Evolutionary conservation across 148 eudicot species (phyloP).

Genomic region (Fagopyrum tataricum): DNA sequence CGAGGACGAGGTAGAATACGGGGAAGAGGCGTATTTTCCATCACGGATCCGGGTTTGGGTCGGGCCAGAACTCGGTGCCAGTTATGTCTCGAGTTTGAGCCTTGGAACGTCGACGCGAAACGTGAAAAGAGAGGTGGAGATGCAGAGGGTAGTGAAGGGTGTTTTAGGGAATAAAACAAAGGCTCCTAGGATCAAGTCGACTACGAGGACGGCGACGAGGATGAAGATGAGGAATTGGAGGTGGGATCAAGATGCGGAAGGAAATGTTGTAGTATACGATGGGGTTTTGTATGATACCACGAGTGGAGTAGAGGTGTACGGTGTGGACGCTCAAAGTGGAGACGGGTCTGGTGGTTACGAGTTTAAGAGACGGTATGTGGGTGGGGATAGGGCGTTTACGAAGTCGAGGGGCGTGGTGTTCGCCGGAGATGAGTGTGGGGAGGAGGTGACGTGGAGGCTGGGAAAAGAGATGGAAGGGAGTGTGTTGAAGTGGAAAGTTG

Average conservation of each 20-base stretch:
- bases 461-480: slow-evolving; percentile 87
- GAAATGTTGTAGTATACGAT: slow-evolving; percentile 51
- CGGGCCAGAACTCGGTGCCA: slow-evolving; percentile 75
- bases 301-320: slow-evolving; percentile 57
- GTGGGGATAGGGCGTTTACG: slow-evolving; percentile 48
- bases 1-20: not conserved
- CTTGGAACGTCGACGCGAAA: slow-evolving; percentile 56
- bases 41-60: slow-evolving; percentile 67
- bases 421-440: slow-evolving; percentile 46
- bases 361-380: slow-evolving; percentile 50
- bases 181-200: slow-evolving; percentile 54
- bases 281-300: slow-evolving; percentile 45
- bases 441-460: slow-evolving; percentile 71
- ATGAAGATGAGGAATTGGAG: slow-evolving; percentile 66
- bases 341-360: slow-evolving; percentile 17
- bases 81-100: slow-evolving; percentile 49
- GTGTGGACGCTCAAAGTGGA: slow-evolving; percentile 30
- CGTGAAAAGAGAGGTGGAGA: slow-evolving; percentile 46
- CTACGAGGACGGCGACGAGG: slow-evolving; percentile 40
- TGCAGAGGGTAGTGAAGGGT: slow-evolving; percentile 60
- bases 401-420: slow-evolving; percentile 62
- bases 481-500: slow-evolving; percentile 87
- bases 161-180: slow-evolving; percentile 39
- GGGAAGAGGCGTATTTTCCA: slow-evolving; percentile 67
- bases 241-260: slow-evolving; percentile 80